Evolutionary conservation across 768 basidiomycete genomes (phyloP).

Genomic region (Candolleomyces aberdarensis): DNA sequence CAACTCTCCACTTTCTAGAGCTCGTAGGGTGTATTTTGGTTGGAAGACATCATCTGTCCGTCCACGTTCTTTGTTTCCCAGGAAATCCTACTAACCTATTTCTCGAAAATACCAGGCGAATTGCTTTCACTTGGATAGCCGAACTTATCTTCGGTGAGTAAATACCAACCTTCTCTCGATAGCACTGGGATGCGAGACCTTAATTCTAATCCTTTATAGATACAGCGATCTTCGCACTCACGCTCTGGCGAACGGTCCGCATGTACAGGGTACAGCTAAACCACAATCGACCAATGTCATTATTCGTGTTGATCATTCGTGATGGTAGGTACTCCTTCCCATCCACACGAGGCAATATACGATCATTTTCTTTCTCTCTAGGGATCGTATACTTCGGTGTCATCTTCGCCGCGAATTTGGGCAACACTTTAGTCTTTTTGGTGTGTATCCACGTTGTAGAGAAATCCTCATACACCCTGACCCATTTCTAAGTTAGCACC

Average conservation of each 20-base stretch:
- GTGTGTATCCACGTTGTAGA: constrained; percentile 11
- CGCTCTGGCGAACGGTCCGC: constrained; percentile 23
- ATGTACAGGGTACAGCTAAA: constrained; percentile 8
- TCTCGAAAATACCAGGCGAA: constrained; percentile 15
- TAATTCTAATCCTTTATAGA: constrained; percentile 15
- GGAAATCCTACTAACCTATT: neutral
- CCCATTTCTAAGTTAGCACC: too few species aligned
- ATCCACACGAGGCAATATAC: neutral
- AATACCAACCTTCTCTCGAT: neutral
- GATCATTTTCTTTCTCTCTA: constrained; percentile 2
- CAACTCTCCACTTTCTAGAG: constrained; percentile 14
- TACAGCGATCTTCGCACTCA: constrained; percentile 27
- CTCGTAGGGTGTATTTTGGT: constrained; percentile 34
- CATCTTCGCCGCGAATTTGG: constrained; percentile 29
- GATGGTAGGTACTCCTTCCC: constrained; percentile 22
- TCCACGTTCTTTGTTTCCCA: neutral
- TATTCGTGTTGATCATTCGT: constrained; percentile 27
- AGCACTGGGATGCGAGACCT: neutral
- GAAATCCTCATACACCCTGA: neutral
- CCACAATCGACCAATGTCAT: constrained; percentile 12
- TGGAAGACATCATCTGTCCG: constrained; percentile 25
- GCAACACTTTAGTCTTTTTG: constrained; percentile 28
- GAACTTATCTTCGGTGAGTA: constrained; percentile 33
- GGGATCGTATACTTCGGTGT: constrained; percentile 32
- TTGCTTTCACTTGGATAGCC: constrained; percentile 35